A percentile compares a stretch with the other conserved stretches of the same genome.
Conservation (phyloP, 2,329 filamentous ascomycete genomes). For the Podosphaera xanthii region DNA sequence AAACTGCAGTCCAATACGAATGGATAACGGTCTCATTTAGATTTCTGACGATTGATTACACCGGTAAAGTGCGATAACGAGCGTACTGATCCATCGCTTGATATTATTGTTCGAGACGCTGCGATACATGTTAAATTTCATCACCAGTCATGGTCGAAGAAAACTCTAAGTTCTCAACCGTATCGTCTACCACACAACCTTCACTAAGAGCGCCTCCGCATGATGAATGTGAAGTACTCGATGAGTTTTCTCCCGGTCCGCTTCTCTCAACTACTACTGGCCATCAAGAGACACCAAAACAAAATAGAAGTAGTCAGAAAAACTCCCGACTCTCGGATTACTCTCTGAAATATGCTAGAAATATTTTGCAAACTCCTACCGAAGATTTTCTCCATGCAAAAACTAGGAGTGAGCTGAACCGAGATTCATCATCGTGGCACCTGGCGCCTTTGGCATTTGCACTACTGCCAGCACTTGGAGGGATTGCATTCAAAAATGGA, state of each 20-base stretch:
- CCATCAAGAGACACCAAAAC: neutral
- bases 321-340: slow-evolving; percentile 63
- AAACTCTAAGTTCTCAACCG: neutral
- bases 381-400: slow-evolving; percentile 44
- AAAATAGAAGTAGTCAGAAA: slow-evolving; percentile 26
- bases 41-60: neutral
- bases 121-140: neutral
- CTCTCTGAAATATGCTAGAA: slow-evolving; percentile 43
- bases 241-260: neutral
- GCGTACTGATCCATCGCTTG: neutral
- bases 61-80: neutral
- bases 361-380: slow-evolving; percentile 39
- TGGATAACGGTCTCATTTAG: neutral
- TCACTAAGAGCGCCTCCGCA: neutral
- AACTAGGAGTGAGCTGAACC: slow-evolving; percentile 20
- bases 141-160: neutral
- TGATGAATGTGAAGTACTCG: neutral
- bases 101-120: neutral
- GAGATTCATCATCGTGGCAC: slow-evolving; percentile 48
- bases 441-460: slow-evolving; percentile 65
- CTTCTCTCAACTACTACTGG: too few species aligned
- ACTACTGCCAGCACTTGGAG: slow-evolving; percentile 65
- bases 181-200: neutral
- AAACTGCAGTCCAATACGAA: neutral
- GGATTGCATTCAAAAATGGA: slow-evolving; percentile 66